A percentile compares a stretch with the other conserved stretches of the same genome.
Conservation (phyloP, 768 basidiomycete genomes). For the Polyporus arcularius region DNA sequence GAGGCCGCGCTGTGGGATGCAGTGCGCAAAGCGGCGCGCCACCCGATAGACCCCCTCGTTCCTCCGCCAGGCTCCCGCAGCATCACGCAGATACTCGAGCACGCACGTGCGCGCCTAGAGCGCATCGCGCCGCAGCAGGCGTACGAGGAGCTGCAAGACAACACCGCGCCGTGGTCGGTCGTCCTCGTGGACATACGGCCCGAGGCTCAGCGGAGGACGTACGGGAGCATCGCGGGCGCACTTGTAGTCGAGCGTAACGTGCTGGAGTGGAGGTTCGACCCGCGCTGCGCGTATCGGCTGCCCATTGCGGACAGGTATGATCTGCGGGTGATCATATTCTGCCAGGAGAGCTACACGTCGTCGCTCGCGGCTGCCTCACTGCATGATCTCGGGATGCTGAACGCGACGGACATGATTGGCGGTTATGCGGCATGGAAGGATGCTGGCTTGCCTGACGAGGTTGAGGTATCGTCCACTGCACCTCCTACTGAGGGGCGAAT, state of each 20-base stretch:
- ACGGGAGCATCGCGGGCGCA: conserved; percentile 68
- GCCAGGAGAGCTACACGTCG: conserved; percentile 72
- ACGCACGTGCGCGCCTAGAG: conserved; percentile 63
- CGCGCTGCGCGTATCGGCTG: conserved; percentile 54
- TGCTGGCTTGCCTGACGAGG: conserved; percentile 56
- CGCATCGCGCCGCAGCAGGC: conserved; percentile 64
- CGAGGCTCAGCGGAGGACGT: conserved; percentile 52
- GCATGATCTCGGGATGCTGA: conserved; percentile 68
- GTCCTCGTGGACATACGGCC: conserved; percentile 81
- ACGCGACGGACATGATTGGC: conserved; percentile 77
- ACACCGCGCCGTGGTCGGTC: conserved; percentile 55
- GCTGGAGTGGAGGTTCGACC: conserved; percentile 82
- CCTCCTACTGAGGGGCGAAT: conserved; percentile 10
- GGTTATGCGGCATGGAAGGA: conserved; percentile 74
- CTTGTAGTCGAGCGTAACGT: conserved; percentile 74
- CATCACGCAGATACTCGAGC: conserved; percentile 56
- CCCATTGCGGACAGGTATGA: conserved; percentile 76
- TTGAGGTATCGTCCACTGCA: conserved; percentile 17
- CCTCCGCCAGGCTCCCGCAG: conserved; percentile 68
- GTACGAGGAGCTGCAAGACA: conserved; percentile 53
- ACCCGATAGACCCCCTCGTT: conserved; percentile 58
- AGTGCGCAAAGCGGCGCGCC: conserved; percentile 59
- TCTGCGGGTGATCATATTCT: conserved; percentile 71
- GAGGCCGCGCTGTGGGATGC: conserved; percentile 70
- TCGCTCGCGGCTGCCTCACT: conserved; percentile 72